These are phyloP conservation scores for Geotrichum histeridarum DNA, from an alignment of 1,139 yeast genomes.

Conservation along the genomic window DNA sequence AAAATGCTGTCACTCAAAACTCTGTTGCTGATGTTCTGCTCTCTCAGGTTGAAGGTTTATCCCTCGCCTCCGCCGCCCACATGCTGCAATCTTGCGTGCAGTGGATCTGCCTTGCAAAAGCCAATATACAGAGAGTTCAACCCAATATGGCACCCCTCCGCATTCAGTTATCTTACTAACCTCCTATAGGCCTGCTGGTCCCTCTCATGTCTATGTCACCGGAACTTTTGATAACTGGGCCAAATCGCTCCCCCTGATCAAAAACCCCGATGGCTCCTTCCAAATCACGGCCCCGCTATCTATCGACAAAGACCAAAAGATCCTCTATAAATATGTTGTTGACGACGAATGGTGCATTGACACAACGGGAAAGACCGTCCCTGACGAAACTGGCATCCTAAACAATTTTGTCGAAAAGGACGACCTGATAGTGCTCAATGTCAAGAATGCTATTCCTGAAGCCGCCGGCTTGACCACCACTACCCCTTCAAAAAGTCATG, in stretches of 20 bases:
- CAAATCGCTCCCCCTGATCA: conserved; percentile 15
- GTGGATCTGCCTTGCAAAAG: too few species aligned
- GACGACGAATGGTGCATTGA: conserved; percentile 19
- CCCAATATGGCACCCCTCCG: neutral
- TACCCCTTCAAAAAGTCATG: neutral
- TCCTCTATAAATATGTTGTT: conserved; percentile 19
- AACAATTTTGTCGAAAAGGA: conserved; percentile 16
- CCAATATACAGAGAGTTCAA: neutral
- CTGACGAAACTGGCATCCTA: conserved; percentile 17
- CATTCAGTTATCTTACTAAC: neutral
- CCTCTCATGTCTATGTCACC: conserved; percentile 17
- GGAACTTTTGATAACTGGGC: conserved; percentile 22
- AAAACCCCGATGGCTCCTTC: conserved; percentile 15
- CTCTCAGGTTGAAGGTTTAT: too few species aligned
- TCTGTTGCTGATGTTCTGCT: too few species aligned
- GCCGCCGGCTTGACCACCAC: neutral
- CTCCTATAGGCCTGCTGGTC: conserved; percentile 19
- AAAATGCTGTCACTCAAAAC: too few species aligned
- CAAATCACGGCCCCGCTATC: conserved; percentile 11
- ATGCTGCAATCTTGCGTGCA: too few species aligned
- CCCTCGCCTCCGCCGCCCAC: too few species aligned
- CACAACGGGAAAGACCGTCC: conserved; percentile 5
- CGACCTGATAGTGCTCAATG: conserved; percentile 6
- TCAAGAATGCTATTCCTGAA: conserved; percentile 3
- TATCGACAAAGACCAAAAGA: conserved; percentile 6